Evolutionary conservation across 345 rosid species (phyloP).

Genomic region (Linum trigynum): DNA sequence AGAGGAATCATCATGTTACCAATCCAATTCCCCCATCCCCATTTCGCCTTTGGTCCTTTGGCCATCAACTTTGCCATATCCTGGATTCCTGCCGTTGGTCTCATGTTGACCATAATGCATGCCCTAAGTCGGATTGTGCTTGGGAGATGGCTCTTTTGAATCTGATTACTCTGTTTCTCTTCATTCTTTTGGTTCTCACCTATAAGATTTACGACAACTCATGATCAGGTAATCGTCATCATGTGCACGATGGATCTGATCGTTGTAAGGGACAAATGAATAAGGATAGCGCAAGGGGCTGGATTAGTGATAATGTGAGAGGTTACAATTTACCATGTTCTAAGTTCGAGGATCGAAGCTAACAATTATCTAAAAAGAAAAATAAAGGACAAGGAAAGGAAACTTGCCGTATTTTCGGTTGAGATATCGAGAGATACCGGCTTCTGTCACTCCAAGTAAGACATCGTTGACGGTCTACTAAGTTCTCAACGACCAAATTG

Average conservation of each 20-base stretch:
- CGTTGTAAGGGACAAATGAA: too few relatives aligned
- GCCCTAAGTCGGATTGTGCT: constrained; percentile 37
- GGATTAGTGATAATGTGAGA: too few relatives aligned
- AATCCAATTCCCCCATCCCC: constrained; percentile 36
- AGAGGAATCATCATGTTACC: constrained; percentile 30
- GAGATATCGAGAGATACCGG: constrained; percentile 37
- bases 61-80: constrained; percentile 50
- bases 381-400: too few relatives aligned
- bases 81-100: constrained; percentile 53
- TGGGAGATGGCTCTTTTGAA: constrained; percentile 18
- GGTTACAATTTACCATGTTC: too few relatives aligned
- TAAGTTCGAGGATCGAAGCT: too few relatives aligned
- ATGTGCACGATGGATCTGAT: too few relatives aligned
- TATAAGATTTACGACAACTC: constrained; percentile 7
- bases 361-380: too few relatives aligned
- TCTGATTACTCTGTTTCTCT: constrained; percentile 16
- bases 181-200: constrained; percentile 17
- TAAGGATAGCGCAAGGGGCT: too few relatives aligned
- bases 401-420: constrained; percentile 25
- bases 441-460: constrained; percentile 27
- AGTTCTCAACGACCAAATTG: neutral
- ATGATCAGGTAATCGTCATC: too few relatives aligned
- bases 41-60: constrained; percentile 29
- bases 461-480: constrained; percentile 36
- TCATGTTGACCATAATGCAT: constrained; percentile 41